A percentile compares a stretch with the other conserved stretches of the same genome.
These are phyloP conservation scores for Lentithecium fluviatile DNA, from an alignment of 495 filamentous ascomycete species.

Conservation along the genomic window DNA sequence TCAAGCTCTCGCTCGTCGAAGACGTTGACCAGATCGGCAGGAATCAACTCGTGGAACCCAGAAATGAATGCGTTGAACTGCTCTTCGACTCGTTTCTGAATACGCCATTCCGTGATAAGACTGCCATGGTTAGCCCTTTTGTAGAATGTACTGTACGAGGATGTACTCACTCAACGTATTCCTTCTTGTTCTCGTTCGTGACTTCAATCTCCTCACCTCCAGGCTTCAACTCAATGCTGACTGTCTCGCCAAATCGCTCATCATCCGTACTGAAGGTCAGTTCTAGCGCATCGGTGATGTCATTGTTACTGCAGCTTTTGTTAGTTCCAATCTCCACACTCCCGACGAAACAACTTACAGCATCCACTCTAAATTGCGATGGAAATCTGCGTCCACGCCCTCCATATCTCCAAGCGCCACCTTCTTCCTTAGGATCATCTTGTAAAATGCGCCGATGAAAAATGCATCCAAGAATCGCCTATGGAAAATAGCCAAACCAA, in stretches of 20 bases:
- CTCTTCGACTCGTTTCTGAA: constrained; percentile 94
- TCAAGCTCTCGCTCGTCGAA: constrained; percentile 98
- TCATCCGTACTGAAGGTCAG: constrained; percentile 95
- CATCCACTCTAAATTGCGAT: constrained; percentile 93
- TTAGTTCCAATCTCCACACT: constrained; percentile 7
- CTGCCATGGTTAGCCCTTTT: constrained; percentile 44
- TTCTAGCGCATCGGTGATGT: constrained; percentile 89
- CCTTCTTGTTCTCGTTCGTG: constrained; percentile 66
- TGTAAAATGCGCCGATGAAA: constrained; percentile 99
- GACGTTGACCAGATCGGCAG: constrained; percentile 93
- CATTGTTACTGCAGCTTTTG: constrained; percentile 68
- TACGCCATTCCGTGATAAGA: constrained; percentile 97
- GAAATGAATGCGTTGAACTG: constrained; percentile 98
- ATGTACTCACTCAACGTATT: constrained; percentile 58
- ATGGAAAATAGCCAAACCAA: constrained; percentile 98
- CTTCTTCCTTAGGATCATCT: constrained; percentile 96
- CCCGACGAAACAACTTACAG: constrained; percentile 52
- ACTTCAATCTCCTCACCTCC: constrained; percentile 88
- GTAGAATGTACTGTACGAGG: background rate
- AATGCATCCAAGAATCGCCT: constrained; percentile 96
- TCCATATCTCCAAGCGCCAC: constrained; percentile 96
- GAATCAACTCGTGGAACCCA: constrained; percentile 97
- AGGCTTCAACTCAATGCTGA: constrained; percentile 89
- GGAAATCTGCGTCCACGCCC: constrained; percentile 96
- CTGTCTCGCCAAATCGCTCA: constrained; percentile 91